Conservation (phyloP, 345 rosid genomes). For the Litchi chinensis region DNA sequence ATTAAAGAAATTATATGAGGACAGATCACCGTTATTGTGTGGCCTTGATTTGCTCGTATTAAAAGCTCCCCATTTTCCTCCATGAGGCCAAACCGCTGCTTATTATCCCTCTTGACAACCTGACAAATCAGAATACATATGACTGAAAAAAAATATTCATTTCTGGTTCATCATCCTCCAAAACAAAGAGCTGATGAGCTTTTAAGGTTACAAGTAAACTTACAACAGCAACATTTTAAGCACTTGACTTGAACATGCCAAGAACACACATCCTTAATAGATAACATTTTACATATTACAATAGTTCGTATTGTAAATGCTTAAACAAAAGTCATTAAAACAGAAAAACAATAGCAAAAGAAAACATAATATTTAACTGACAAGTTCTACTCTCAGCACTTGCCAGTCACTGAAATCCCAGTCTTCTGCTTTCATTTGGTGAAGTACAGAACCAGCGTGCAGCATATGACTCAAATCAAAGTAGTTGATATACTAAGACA, state of each 20-base stretch:
- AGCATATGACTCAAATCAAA: not conserved
- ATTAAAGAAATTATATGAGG: not conserved
- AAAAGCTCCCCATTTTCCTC: slow-evolving; percentile 79
- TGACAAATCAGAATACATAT: slow-evolving; percentile 20
- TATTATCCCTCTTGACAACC: slow-evolving; percentile 86
- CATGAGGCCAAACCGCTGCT: slow-evolving; percentile 75
- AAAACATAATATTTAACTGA: not conserved
- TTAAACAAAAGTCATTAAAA: not conserved
- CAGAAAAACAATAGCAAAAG: not conserved
- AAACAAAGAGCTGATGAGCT: not conserved
- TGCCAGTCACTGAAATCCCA: not conserved
- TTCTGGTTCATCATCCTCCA: not conserved
- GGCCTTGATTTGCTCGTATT: slow-evolving; percentile 97
- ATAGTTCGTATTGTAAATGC: not conserved
- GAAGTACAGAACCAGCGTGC: not conserved
- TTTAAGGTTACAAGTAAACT: not conserved
- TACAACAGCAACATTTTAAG: not conserved
- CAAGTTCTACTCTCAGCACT: not conserved
- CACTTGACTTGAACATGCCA: not conserved
- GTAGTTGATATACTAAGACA: not conserved
- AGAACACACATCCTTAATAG: not conserved
- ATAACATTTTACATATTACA: not conserved
- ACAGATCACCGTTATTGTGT: slow-evolving; percentile 58
- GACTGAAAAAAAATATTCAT: not conserved
- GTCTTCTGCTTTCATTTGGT: not conserved